These are phyloP conservation scores for Taphrina communis DNA, from an alignment of 1,139 yeast genomes.

Conservation along the genomic window DNA sequence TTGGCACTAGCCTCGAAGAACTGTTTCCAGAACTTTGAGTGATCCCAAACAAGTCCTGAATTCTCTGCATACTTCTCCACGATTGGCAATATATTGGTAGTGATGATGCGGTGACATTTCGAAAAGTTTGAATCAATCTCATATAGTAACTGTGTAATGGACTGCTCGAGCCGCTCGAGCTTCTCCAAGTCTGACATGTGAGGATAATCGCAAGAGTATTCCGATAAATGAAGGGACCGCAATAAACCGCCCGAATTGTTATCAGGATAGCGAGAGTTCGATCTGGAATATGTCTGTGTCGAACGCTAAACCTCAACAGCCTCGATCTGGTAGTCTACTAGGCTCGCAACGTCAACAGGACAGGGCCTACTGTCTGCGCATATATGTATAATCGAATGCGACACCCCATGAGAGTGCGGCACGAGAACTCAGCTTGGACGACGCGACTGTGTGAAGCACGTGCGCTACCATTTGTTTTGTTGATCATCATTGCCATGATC, in stretches of 20 bases:
- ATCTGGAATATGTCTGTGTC: too few species aligned
- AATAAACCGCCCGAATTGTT: too few species aligned
- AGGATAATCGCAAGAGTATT: not conserved
- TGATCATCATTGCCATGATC: too few species aligned
- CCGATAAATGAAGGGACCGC: not conserved
- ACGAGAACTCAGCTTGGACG: slow-evolving; percentile 2
- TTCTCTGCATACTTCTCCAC: slow-evolving; percentile 64
- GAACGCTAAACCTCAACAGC: too few species aligned
- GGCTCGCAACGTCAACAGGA: not conserved
- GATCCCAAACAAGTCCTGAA: slow-evolving; percentile 64
- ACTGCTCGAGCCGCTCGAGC: slow-evolving; percentile 77
- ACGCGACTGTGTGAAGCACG: not conserved
- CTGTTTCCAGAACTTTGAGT: slow-evolving; percentile 66
- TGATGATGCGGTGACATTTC: slow-evolving; percentile 66
- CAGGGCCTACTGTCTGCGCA: not conserved
- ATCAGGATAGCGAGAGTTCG: too few species aligned
- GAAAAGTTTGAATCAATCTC: slow-evolving; percentile 76
- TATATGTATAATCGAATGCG: not conserved
- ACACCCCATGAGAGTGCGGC: not conserved
- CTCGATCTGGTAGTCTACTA: too few species aligned
- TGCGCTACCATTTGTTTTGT: not conserved
- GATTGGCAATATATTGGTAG: slow-evolving; percentile 66
- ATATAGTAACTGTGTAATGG: slow-evolving; percentile 76
- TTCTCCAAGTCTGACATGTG: slow-evolving; percentile 31
- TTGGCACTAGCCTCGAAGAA: slow-evolving; percentile 78